phyloP scores from a whole-genome alignment of 2,329 filamentous ascomycete species.

The Exophiala alcalophila region DNA sequence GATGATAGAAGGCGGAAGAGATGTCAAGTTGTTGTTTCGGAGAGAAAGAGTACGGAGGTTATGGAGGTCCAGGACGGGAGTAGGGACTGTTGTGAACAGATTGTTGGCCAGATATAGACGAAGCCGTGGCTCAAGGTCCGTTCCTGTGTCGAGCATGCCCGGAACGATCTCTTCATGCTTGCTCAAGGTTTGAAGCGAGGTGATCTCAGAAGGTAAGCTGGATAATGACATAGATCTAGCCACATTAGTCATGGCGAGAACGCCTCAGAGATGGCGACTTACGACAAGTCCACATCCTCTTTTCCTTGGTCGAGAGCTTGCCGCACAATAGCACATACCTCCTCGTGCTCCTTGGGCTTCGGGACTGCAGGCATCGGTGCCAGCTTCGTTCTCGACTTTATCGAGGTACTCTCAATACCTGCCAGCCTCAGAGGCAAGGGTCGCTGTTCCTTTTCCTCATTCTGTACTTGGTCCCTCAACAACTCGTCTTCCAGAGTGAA shows the following conservation, averaged over 20 bases:
- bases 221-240: conserved; percentile 17
- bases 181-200: conserved; percentile 20
- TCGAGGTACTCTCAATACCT: neutral
- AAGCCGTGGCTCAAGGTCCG: conserved; percentile 40
- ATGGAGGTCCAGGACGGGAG: conserved; percentile 43
- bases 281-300: conserved; percentile 48
- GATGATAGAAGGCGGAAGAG: conserved; percentile 42
- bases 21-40: conserved; percentile 45
- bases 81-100: conserved; percentile 36
- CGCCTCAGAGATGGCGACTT: conserved; percentile 22
- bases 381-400: conserved; percentile 8
- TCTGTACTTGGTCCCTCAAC: conserved; percentile 28
- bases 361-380: neutral
- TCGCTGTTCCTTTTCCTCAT: conserved; percentile 10
- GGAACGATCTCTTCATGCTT: conserved; percentile 28
- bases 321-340: conserved; percentile 39
- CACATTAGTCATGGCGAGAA: neutral
- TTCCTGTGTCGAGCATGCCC: conserved; percentile 27
- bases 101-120: conserved; percentile 46
- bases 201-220: conserved; percentile 20
- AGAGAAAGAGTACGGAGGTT: conserved; percentile 45
- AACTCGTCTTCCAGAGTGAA: conserved; percentile 41
- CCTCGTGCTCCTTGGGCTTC: conserved; percentile 32
- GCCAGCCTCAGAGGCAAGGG: neutral
- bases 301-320: conserved; percentile 44